These are phyloP conservation scores for Globisporangium cystogenes DNA, from an alignment of 352 stramenopile species.

Conservation along the genomic window DNA sequence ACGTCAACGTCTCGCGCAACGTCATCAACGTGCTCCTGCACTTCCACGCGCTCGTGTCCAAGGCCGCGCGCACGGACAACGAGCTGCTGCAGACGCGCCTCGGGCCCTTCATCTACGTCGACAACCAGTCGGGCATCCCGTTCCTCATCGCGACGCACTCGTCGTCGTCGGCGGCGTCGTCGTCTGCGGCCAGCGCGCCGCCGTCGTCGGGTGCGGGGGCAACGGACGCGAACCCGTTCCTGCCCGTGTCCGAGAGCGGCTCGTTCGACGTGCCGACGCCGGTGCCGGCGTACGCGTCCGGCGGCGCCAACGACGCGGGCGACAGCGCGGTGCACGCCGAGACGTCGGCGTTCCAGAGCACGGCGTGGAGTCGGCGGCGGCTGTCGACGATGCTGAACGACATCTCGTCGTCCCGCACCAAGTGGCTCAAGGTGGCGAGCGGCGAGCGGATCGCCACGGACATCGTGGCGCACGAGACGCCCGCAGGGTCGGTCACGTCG, in stretches of 20 bases:
- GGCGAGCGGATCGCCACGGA: conserved; percentile 63
- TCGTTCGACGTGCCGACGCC: conserved; percentile 54
- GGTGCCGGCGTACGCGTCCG: conserved; percentile 18
- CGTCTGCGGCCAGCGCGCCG: conserved; percentile 13
- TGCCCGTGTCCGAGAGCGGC: conserved; percentile 12
- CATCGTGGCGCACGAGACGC: conserved; percentile 79
- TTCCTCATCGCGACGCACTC: conserved; percentile 72
- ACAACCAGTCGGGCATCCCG: conserved; percentile 82
- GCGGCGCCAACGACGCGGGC: conserved; percentile 27
- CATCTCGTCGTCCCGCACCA: conserved; percentile 62
- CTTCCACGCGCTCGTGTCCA: conserved; percentile 71
- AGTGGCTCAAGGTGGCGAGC: conserved; percentile 61
- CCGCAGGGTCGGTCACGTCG: conserved; percentile 74
- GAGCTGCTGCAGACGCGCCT: conserved; percentile 43
- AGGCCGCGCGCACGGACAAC: conserved; percentile 32
- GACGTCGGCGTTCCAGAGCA: conserved; percentile 38
- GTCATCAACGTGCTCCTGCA: conserved; percentile 81
- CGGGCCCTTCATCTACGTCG: conserved; percentile 80
- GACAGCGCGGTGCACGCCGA: conserved; percentile 42
- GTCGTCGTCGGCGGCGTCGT: conserved; percentile 19
- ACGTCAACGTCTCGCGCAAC: conserved; percentile 78
- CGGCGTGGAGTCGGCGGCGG: conserved; percentile 53
- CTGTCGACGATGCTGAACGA: conserved; percentile 74
- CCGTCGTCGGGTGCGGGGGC: conserved; percentile 11
- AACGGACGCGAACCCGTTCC: conserved; percentile 6